phyloP scores from a whole-genome alignment of 257 asterid species.

The Scutellaria barbata region DNA sequence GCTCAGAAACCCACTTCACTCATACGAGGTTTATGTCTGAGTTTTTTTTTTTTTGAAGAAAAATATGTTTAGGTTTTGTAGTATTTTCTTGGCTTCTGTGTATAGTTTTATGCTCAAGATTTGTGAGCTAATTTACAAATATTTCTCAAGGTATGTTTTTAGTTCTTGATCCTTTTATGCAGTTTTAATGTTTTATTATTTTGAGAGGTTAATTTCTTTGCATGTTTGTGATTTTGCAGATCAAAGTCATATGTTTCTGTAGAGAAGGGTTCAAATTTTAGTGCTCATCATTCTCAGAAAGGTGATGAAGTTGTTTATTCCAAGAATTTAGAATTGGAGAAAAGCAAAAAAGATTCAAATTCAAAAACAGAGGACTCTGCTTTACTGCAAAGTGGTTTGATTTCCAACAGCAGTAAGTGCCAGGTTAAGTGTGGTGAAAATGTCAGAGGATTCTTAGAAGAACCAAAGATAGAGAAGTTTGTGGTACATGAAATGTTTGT shows the following conservation, averaged over 20 bases:
- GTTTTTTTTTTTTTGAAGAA: constrained; percentile 25
- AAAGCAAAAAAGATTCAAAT: constrained; percentile 1
- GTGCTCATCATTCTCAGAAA: constrained; percentile 36
- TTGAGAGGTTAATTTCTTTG: background rate
- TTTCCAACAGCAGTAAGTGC: constrained; percentile 45
- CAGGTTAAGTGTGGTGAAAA: constrained; percentile 46
- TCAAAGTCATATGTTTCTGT: constrained; percentile 39
- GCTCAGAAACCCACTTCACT: constrained; percentile 42
- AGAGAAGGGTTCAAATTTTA: constrained; percentile 39
- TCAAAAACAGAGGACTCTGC: constrained; percentile 53
- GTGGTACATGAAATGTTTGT: constrained; percentile 58
- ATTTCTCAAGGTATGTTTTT: constrained; percentile 49
- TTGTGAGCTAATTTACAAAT: constrained; percentile 41
- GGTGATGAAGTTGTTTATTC: no score
- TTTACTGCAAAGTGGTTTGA: constrained; percentile 39
- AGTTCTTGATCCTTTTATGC: no score
- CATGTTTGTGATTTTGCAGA: constrained; percentile 44
- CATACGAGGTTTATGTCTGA: constrained; percentile 38
- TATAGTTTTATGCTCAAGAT: constrained; percentile 45
- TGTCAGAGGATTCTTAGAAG: constrained; percentile 51
- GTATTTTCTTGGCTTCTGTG: constrained; percentile 41
- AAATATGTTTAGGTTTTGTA: constrained; percentile 41
- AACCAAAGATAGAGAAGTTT: constrained; percentile 46
- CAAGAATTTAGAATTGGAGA: constrained; percentile 17
- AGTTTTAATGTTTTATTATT: background rate